These are phyloP conservation scores for Daldinia sp. DNA, from an alignment of 2,329 filamentous ascomycete species.

Conservation along the genomic window DNA sequence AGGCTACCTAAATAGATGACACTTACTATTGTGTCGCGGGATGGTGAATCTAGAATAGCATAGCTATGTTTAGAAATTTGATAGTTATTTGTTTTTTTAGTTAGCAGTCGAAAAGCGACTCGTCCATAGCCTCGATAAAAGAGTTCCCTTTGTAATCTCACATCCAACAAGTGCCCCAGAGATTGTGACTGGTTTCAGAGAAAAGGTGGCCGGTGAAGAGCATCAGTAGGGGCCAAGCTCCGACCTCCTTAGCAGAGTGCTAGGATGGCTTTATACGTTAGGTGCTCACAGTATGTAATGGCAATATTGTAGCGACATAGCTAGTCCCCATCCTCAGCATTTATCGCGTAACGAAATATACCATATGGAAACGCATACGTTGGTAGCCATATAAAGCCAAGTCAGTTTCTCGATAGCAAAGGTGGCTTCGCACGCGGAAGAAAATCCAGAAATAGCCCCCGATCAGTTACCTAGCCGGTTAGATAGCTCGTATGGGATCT, in stretches of 20 bases:
- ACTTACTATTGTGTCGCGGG: slow-evolving; percentile 15
- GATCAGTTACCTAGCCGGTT: not conserved
- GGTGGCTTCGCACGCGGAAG: not conserved
- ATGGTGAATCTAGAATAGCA: slow-evolving; percentile 15
- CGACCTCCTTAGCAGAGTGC: too few relatives aligned
- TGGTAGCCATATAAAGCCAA: not conserved
- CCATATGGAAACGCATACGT: not conserved
- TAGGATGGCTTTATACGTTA: too few relatives aligned
- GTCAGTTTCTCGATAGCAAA: not conserved
- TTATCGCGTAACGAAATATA: too few relatives aligned
- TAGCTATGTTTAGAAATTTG: slow-evolving; percentile 20
- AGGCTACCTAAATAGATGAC: slow-evolving; percentile 16
- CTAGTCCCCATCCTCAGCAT: too few relatives aligned
- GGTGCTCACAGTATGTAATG: too few relatives aligned
- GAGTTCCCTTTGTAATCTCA: not conserved
- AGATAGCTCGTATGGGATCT: not conserved
- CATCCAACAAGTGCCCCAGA: not conserved
- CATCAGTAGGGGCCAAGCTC: too few relatives aligned
- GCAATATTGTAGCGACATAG: too few relatives aligned
- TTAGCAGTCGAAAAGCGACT: slow-evolving; percentile 8
- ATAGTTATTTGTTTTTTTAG: slow-evolving; percentile 9
- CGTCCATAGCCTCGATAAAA: not conserved
- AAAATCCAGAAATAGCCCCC: not conserved
- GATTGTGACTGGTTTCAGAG: not conserved
- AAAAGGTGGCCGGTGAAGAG: not conserved